Evolutionary conservation across 495 filamentous ascomycete species (phyloP), one percentile per base, ranked within the genome.

Genomic region (Lindgomyces ingoldianus): DNA sequence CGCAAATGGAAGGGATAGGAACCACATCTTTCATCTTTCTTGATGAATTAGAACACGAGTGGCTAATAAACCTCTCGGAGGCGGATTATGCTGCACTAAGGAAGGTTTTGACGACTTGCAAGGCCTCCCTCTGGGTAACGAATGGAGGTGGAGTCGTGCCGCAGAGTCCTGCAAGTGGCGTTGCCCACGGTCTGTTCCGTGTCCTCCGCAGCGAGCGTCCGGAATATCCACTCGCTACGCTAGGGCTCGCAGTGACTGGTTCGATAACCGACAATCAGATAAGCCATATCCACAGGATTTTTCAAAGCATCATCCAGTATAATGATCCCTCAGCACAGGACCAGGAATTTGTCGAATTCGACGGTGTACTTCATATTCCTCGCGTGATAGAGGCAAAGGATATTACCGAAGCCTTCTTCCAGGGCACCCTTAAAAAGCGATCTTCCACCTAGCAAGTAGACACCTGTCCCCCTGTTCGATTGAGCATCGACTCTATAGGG

Each of bases 131-230:
- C 1, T 67, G 64, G 64, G 57, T 62, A 1, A 56, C 44, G 22
- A 16, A 49, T 14, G 64, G 50, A 6, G 64, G 64, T 36, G 41
- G 57, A 9, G 21, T 6, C 12, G 3, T 22, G 11, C n/a, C 47
- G 10, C 24, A 39, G 42, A 51, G 22, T 6, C 62, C 62, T 4
- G 30, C 29, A 29, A 25, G n/a, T 53, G 27, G 26, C 18, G 36
- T 58, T 22, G 39, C 41, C 19, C 16, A 66, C 14, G 63, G 63
- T 1, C 57, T 66, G 1, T 60, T 48, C 27, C 55, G 63, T 16
- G 48, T 60, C 19, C 55, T 67, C 46, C 57, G 64, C 10, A 61
- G 51, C 51, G 64, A 61, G 26, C 18, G 27, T 9, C 36, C 57
- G 25, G 26, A 60, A 12, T 36, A 9, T 36, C 50, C n/a, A 14